These are phyloP conservation scores for Hypoxylon sp. DNA, from an alignment of 2,329 filamentous ascomycete genomes.

Conservation along the genomic window DNA sequence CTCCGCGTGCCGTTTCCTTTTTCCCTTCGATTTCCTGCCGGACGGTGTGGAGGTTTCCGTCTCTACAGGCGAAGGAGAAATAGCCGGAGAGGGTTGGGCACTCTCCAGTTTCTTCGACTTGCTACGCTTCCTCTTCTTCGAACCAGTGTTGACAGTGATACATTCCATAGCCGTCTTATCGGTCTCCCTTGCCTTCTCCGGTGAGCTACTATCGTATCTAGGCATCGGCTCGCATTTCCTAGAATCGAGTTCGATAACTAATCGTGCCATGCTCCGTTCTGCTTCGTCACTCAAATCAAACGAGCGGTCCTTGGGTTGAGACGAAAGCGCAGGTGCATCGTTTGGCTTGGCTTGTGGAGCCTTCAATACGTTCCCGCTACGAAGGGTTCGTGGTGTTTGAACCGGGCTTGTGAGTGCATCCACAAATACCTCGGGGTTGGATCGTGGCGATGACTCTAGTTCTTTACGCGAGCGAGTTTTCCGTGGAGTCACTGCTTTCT, in stretches of 20 bases:
- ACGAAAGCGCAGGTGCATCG: slow-evolving; percentile 1
- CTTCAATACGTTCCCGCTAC: slow-evolving; percentile 33
- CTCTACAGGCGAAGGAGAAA: slow-evolving; percentile 34
- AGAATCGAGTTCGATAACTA: slow-evolving; percentile 64
- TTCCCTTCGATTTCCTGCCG: slow-evolving; percentile 43
- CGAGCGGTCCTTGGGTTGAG: slow-evolving; percentile 44
- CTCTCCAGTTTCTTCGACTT: slow-evolving; percentile 31
- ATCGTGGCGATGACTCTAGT: slow-evolving; percentile 55
- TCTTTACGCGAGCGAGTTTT: slow-evolving; percentile 33
- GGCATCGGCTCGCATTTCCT: slow-evolving; percentile 51
- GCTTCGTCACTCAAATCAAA: slow-evolving; percentile 55
- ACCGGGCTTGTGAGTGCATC: slow-evolving; percentile 62
- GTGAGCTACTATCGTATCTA: slow-evolving; percentile 44
- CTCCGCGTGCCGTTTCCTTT: slow-evolving; percentile 46
- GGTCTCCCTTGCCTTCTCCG: slow-evolving; percentile 42
- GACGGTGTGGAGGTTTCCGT: slow-evolving; percentile 38
- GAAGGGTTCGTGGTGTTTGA: slow-evolving; percentile 46
- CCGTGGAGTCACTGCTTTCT: slow-evolving; percentile 35
- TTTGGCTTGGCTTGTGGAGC: slow-evolving; percentile 10
- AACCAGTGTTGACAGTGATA: slow-evolving; percentile 42
- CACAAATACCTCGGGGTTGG: slow-evolving; percentile 61
- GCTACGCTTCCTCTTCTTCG: slow-evolving; percentile 18
- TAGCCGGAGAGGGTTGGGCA: slow-evolving; percentile 21
- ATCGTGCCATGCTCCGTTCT: slow-evolving; percentile 60
- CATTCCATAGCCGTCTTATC: slow-evolving; percentile 35